A percentile compares a stretch with the other conserved stretches of the same genome.
Evolutionary conservation across 768 basidiomycete species (phyloP).

Genomic region (Tricholoma hemisulphureum): DNA sequence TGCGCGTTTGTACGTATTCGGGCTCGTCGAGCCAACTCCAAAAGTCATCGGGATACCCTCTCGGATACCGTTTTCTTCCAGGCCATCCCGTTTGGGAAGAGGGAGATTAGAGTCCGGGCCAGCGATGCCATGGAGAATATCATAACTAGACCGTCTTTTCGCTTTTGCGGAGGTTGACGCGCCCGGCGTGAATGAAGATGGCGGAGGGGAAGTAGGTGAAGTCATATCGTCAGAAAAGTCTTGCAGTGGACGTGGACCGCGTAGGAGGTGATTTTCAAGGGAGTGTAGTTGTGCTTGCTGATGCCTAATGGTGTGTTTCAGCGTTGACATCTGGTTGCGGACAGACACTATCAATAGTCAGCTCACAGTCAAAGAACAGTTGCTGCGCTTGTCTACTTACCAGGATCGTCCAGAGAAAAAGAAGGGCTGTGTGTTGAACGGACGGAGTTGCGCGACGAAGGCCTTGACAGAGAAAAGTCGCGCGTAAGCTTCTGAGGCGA

Average conservation of each 20-base stretch:
- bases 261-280: slow-evolving; percentile 67
- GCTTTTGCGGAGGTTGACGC: slow-evolving; percentile 44
- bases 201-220: slow-evolving; percentile 33
- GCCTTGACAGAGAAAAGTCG: slow-evolving; percentile 39
- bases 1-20: slow-evolving; percentile 46
- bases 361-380: slow-evolving; percentile 20
- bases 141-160: slow-evolving; percentile 67
- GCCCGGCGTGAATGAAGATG: slow-evolving; percentile 27
- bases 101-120: slow-evolving; percentile 77
- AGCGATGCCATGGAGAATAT: slow-evolving; percentile 66
- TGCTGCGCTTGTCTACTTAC: slow-evolving; percentile 42
- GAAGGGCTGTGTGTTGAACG: slow-evolving; percentile 59
- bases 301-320: slow-evolving; percentile 81
- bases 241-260: slow-evolving; percentile 61
- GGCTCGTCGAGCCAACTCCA: slow-evolving; percentile 37
- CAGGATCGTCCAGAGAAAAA: slow-evolving; percentile 60
- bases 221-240: slow-evolving; percentile 33
- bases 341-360: slow-evolving; percentile 54
- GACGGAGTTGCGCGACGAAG: slow-evolving; percentile 43
- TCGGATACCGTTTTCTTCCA: slow-evolving; percentile 56
- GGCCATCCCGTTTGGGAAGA: slow-evolving; percentile 56
- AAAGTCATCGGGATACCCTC: slow-evolving; percentile 74
- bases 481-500: slow-evolving; percentile 32
- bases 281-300: slow-evolving; percentile 76
- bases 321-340: slow-evolving; percentile 74